Evolutionary conservation across 1,139 yeast species (phyloP).

Genomic region (Hanseniaspora sp.): DNA sequence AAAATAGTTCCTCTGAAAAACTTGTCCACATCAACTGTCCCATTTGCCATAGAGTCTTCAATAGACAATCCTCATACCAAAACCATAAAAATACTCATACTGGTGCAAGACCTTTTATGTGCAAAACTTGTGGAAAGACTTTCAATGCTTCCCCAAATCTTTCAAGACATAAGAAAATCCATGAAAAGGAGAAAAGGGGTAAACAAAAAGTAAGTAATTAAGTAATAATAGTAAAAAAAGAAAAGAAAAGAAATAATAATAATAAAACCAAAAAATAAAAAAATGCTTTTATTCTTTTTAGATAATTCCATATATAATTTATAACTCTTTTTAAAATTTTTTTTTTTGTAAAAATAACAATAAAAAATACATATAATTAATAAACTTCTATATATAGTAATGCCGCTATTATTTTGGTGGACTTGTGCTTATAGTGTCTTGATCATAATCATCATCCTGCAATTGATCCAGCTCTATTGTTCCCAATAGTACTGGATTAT

Average conservation of each 20-base stretch:
- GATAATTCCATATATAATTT: no score
- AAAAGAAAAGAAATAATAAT: no score
- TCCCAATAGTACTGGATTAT: not conserved
- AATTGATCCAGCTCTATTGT: conserved; percentile 5
- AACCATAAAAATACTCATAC: conserved; percentile 15
- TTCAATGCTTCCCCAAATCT: conserved; percentile 13
- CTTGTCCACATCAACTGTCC: conserved; percentile 6
- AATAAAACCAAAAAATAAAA: no score
- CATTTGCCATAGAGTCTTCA: conserved; percentile 5
- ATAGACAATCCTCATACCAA: conserved; percentile 10
- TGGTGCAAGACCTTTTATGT: conserved; percentile 6
- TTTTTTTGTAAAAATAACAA: no score
- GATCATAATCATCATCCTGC: not conserved
- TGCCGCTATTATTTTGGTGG: not conserved
- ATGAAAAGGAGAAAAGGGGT: not conserved
- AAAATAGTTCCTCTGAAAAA: not conserved
- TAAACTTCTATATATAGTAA: no score
- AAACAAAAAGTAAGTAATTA: not conserved
- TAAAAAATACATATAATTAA: no score
- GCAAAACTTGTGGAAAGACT: conserved; percentile 11
- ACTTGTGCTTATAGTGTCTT: not conserved
- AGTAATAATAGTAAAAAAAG: not conserved
- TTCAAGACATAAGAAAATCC: conserved; percentile 13
- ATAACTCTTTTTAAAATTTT: no score
- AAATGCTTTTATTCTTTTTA: no score